These are phyloP conservation scores for Neospermospora avenae DNA, from an alignment of 2,329 filamentous ascomycete species.

Conservation along the genomic window DNA sequence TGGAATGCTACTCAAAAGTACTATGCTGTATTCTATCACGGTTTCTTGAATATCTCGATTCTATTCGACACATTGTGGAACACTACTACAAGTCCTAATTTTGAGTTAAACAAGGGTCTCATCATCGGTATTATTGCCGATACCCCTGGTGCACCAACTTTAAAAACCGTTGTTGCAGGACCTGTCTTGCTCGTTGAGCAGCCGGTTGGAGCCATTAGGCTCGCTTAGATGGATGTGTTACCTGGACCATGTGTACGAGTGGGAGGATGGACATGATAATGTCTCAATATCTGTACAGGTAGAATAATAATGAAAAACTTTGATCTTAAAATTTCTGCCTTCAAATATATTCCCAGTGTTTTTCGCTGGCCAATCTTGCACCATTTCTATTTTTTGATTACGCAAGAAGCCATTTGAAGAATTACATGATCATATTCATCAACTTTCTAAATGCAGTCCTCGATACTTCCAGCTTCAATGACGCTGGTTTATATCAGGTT, in stretches of 20 bases:
- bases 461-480: background rate
- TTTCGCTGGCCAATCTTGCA: no score
- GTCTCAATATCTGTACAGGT: no score
- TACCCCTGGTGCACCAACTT: conserved; percentile 36
- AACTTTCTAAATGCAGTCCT: no score
- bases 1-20: conserved; percentile 33
- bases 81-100: conserved; percentile 37
- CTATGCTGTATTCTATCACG: conserved; percentile 43
- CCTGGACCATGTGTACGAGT: no score
- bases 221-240: conserved; percentile 11
- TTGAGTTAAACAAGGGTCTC: conserved; percentile 38
- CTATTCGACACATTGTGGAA: conserved; percentile 37
- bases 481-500: background rate
- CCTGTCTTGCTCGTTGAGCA: conserved; percentile 39
- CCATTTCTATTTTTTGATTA: no score
- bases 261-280: no score
- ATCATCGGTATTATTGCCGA: conserved; percentile 39
- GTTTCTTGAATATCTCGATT: conserved; percentile 36
- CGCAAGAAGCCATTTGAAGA: no score
- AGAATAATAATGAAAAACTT: no score
- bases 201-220: conserved; percentile 29
- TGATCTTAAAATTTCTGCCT: no score
- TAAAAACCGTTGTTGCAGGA: conserved; percentile 40
- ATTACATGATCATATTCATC: no score
- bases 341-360: no score